Conservation (phyloP, 2,329 filamentous ascomycete species). For the Fusarium chaquense region DNA sequence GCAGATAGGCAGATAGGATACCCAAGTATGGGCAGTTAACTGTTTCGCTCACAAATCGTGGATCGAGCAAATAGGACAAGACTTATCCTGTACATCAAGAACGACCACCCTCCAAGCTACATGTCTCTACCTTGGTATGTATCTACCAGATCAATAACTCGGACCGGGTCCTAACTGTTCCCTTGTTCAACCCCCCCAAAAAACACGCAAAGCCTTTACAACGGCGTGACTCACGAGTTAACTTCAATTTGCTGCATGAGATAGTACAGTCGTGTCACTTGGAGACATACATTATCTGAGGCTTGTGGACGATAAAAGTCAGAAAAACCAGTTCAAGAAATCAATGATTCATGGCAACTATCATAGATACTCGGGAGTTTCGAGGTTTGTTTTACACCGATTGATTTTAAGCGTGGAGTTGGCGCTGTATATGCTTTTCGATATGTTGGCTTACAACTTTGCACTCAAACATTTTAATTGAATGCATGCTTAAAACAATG, state of each 20-base stretch:
- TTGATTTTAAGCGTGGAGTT: not conserved
- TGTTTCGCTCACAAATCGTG: not conserved
- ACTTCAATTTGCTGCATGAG: not conserved
- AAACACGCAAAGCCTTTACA: not conserved
- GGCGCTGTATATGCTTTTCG: not conserved
- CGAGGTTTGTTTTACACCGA: not conserved
- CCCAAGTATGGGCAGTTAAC: not conserved
- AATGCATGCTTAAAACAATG: not conserved
- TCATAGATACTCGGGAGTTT: not conserved
- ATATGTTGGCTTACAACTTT: not conserved
- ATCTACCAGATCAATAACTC: not conserved
- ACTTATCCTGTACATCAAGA: not conserved
- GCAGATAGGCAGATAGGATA: not conserved
- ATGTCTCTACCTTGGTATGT: not conserved
- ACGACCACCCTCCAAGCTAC: not conserved
- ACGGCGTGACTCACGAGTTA: conserved; percentile 15
- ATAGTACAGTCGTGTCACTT: not conserved
- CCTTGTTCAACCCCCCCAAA: not conserved
- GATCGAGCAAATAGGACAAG: not conserved
- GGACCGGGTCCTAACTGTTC: not conserved
- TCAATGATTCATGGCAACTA: not conserved
- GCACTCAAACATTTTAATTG: not conserved
- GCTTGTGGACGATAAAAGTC: not conserved
- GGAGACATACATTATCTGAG: conserved; percentile 12
- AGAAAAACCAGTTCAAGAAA: not conserved